Evolutionary conservation across 352 stramenopile genomes (phyloP).

Genomic region (Thalassiosira mediterranea): DNA sequence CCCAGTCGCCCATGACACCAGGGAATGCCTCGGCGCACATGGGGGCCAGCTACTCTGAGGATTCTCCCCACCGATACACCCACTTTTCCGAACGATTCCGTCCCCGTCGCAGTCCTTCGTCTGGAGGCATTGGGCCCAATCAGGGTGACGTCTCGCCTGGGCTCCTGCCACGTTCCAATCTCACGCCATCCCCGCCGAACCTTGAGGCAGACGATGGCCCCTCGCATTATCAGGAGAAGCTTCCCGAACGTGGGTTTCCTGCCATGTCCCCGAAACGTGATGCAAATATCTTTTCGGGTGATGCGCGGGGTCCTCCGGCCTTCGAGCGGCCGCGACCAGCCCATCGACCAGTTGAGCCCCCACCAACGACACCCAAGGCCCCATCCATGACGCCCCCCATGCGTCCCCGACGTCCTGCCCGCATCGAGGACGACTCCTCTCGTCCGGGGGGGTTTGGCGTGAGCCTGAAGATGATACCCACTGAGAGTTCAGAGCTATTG

Average conservation of each 20-base stretch:
- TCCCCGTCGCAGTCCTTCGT: background rate
- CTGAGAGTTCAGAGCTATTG: slow-evolving; percentile 31
- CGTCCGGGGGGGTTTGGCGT: slow-evolving; percentile 37
- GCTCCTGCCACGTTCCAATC: too few relatives aligned
- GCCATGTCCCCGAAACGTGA: too few relatives aligned
- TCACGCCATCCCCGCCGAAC: too few relatives aligned
- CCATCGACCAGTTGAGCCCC: too few relatives aligned
- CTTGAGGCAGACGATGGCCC: too few relatives aligned
- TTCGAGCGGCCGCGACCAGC: too few relatives aligned
- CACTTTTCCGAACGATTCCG: slow-evolving; percentile 26
- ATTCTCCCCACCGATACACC: slow-evolving; percentile 33
- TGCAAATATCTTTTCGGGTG: too few relatives aligned
- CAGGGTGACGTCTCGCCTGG: too few relatives aligned
- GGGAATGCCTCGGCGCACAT: background rate
- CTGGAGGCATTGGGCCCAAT: too few relatives aligned
- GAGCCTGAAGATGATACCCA: slow-evolving; percentile 41
- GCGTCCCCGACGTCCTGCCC: background rate
- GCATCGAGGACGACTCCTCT: background rate
- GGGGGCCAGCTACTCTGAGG: background rate
- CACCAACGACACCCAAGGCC: slow-evolving; percentile 6
- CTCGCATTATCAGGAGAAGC: too few relatives aligned
- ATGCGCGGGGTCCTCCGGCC: too few relatives aligned
- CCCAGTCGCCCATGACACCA: background rate
- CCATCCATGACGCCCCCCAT: slow-evolving; percentile 21
- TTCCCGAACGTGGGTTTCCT: too few relatives aligned